A percentile compares a stretch with the other conserved stretches of the same genome.
phyloP scores from a whole-genome alignment of 306 rosid genomes.

The Vigna mungo region DNA sequence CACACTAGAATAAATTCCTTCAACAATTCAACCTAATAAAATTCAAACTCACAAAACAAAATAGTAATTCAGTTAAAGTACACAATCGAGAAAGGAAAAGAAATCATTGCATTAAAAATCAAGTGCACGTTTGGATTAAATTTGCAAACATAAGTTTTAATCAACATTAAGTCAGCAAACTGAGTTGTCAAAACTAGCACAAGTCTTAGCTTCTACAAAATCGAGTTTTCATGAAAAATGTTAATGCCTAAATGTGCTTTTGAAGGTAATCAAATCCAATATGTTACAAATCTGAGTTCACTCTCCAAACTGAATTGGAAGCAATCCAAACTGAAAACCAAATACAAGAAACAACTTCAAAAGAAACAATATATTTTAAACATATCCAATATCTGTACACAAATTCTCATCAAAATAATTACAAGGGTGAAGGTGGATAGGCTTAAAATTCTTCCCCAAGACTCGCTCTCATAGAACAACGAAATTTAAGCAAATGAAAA shows the following conservation, averaged over 20 bases:
- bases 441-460: not conserved
- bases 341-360: not conserved
- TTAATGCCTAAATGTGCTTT: too few species aligned
- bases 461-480: not conserved
- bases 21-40: conserved; percentile 19
- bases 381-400: not conserved
- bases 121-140: not conserved
- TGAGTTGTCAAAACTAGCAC: not conserved
- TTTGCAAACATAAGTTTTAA: too few species aligned
- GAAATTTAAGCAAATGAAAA: not conserved
- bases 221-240: too few species aligned
- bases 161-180: too few species aligned
- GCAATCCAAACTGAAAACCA: too few species aligned
- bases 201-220: not conserved
- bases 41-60: not conserved
- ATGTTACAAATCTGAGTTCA: too few species aligned
- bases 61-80: not conserved
- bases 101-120: conserved; percentile 1
- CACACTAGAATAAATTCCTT: conserved; percentile 25
- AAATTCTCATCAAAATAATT: not conserved
- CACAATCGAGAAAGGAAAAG: not conserved
- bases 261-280: too few species aligned
- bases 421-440: not conserved
- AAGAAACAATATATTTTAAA: too few species aligned
- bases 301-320: too few species aligned